Evolutionary conservation across 2,329 filamentous ascomycete genomes (phyloP).

Genomic region (Trichoderma harzianum): DNA sequence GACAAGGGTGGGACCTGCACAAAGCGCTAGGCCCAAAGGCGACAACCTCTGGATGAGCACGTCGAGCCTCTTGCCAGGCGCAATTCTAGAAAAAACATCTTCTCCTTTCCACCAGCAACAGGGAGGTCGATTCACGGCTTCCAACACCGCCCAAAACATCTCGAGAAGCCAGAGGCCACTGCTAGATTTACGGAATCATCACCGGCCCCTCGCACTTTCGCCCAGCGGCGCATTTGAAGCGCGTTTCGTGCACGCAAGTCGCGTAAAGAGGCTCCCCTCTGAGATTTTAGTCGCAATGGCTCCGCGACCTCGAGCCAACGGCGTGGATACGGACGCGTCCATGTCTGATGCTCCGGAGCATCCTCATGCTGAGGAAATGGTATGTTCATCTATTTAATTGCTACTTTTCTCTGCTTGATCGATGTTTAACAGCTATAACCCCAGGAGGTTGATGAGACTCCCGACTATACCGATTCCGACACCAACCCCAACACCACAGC

Average conservation of each 20-base stretch:
- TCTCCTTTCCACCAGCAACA: constrained; percentile 20
- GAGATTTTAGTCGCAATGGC: constrained; percentile 44
- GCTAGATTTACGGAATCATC: background rate
- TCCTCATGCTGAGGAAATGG: constrained; percentile 48
- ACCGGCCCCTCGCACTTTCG: background rate
- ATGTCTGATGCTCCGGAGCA: constrained; percentile 58
- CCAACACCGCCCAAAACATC: constrained; percentile 3
- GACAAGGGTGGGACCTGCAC: constrained; percentile 23
- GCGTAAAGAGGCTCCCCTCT: constrained; percentile 48
- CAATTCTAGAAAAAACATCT: constrained; percentile 34
- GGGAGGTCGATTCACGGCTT: constrained; percentile 4
- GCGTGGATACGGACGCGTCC: constrained; percentile 58
- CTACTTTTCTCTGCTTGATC: background rate
- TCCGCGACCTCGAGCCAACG: constrained; percentile 51
- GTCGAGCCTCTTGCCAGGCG: constrained; percentile 34
- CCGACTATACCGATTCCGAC: constrained; percentile 64
- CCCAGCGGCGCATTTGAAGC: constrained; percentile 30
- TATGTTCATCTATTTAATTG: constrained; percentile 29
- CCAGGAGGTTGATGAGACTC: constrained; percentile 62
- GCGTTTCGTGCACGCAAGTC: constrained; percentile 48
- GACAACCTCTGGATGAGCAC: constrained; percentile 32
- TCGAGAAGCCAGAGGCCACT: background rate
- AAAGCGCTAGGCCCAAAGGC: constrained; percentile 33
- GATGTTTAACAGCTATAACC: background rate
- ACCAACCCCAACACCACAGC: constrained; percentile 68